These are phyloP conservation scores for Onygena corvina DNA, from an alignment of 2,329 filamentous ascomycete species.

Conservation along the genomic window DNA sequence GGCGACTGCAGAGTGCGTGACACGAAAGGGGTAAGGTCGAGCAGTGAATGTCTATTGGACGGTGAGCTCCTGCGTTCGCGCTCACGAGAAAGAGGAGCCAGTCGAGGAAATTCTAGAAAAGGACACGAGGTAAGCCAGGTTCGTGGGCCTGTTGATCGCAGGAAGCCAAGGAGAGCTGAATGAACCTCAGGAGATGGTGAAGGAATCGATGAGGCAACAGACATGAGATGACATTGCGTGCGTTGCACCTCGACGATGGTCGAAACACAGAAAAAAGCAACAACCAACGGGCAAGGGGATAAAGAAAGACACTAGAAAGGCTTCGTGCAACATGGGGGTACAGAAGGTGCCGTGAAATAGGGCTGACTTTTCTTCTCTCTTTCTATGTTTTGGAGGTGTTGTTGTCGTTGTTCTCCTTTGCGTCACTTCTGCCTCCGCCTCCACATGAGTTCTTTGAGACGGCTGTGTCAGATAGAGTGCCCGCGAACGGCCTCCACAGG, in stretches of 20 bases:
- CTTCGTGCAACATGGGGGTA: conserved; percentile 1
- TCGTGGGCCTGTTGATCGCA: neutral
- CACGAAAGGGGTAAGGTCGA: neutral
- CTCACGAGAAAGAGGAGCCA: neutral
- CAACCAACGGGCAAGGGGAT: conserved; percentile 1
- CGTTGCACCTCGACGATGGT: neutral
- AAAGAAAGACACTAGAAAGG: conserved; percentile 6
- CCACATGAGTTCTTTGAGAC: neutral
- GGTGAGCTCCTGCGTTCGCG: neutral
- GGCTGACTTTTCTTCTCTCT: conserved; percentile 5
- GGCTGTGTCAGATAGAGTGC: conserved; percentile 1
- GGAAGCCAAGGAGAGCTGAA: neutral
- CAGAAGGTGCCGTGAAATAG: neutral
- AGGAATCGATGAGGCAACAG: conserved; percentile 2
- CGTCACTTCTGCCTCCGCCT: neutral
- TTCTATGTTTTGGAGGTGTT: neutral
- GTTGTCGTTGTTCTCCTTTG: conserved; percentile 1
- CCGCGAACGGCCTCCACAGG: neutral
- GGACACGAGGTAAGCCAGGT: neutral
- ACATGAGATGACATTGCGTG: conserved; percentile 4
- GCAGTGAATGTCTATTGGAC: neutral
- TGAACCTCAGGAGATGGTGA: neutral
- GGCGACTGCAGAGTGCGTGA: neutral
- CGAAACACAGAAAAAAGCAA: conserved; percentile 5
- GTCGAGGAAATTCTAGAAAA: neutral